A percentile compares a stretch with the other conserved stretches of the same genome.
Conservation (phyloP, 805 yeast species). For the Wickerhamiella shivajii region DNA sequence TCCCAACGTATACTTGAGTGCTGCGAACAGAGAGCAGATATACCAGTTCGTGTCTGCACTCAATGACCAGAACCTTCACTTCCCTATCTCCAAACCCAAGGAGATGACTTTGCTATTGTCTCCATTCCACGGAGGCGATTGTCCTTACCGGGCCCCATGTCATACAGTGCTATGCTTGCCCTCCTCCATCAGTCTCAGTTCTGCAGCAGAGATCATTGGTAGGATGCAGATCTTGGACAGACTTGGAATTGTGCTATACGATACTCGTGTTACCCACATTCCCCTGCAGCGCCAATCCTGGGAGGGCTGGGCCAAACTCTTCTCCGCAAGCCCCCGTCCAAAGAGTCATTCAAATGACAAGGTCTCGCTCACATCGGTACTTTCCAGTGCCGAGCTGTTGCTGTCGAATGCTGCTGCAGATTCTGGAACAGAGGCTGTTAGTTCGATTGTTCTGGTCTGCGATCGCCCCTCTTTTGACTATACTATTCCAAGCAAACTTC, state of each 20-base stretch:
- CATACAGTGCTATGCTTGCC: constrained; percentile 9
- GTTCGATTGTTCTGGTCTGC: constrained; percentile 3
- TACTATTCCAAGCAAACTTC: background rate
- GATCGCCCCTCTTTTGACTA: background rate
- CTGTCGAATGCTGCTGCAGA: background rate
- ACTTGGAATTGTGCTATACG: constrained; percentile 9
- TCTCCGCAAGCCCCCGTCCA: background rate
- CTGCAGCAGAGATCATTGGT: constrained; percentile 7
- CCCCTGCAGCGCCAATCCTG: constrained; percentile 8
- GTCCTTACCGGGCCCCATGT: constrained; percentile 6
- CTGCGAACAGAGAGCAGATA: constrained; percentile 5
- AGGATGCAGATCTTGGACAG: constrained; percentile 10
- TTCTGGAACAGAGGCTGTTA: background rate
- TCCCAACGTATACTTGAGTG: constrained; percentile 2
- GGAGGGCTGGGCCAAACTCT: constrained; percentile 3
- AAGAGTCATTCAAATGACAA: background rate
- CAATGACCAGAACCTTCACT: constrained; percentile 5
- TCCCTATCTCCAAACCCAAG: constrained; percentile 6
- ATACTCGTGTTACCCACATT: background rate
- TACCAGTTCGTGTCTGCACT: constrained; percentile 8
- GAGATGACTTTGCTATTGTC: background rate
- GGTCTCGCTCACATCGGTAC: background rate
- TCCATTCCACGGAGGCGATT: constrained; percentile 6
- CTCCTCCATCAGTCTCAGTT: background rate
- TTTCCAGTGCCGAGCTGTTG: background rate